Evolutionary conservation across 2,329 filamentous ascomycete species (phyloP).

Genomic region (Sporothrix euskadiensis): DNA sequence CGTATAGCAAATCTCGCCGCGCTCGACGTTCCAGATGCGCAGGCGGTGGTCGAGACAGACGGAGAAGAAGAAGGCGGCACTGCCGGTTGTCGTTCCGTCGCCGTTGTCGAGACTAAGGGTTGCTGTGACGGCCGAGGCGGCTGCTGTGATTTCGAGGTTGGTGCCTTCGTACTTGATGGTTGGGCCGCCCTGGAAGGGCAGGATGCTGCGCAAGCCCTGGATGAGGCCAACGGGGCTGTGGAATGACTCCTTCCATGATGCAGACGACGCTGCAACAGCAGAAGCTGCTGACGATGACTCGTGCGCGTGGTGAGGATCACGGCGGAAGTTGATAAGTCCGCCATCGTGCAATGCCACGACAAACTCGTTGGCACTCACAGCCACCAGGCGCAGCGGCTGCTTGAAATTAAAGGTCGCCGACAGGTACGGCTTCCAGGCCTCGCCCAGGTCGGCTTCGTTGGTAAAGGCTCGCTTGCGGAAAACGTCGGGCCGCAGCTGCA

Average conservation of each 20-base stretch:
- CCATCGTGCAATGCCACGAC: constrained; percentile 81
- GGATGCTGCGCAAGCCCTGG: constrained; percentile 64
- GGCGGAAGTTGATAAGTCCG: constrained; percentile 69
- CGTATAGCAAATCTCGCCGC: constrained; percentile 72
- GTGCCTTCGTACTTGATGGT: constrained; percentile 64
- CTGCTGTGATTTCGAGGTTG: constrained; percentile 67
- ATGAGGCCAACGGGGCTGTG: constrained; percentile 74
- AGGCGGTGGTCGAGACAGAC: constrained; percentile 87
- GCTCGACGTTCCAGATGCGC: constrained; percentile 85
- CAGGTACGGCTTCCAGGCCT: constrained; percentile 72
- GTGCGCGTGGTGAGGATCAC: constrained; percentile 50
- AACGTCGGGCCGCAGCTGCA: constrained; percentile 79
- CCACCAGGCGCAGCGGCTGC: constrained; percentile 76
- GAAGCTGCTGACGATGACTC: neutral
- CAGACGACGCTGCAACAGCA: neutral
- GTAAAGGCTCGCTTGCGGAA: constrained; percentile 70
- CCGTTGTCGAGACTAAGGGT: constrained; percentile 49
- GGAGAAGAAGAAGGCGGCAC: constrained; percentile 63
- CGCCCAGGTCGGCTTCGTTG: constrained; percentile 67
- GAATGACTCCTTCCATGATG: constrained; percentile 67
- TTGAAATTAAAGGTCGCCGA: constrained; percentile 76
- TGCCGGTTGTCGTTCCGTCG: constrained; percentile 40
- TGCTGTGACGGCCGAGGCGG: constrained; percentile 61
- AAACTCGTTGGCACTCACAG: constrained; percentile 70
- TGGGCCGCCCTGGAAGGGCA: constrained; percentile 65